Evolutionary conservation across 768 basidiomycete species (phyloP).

Genomic region (Tylopilus vinaceipallidus): DNA sequence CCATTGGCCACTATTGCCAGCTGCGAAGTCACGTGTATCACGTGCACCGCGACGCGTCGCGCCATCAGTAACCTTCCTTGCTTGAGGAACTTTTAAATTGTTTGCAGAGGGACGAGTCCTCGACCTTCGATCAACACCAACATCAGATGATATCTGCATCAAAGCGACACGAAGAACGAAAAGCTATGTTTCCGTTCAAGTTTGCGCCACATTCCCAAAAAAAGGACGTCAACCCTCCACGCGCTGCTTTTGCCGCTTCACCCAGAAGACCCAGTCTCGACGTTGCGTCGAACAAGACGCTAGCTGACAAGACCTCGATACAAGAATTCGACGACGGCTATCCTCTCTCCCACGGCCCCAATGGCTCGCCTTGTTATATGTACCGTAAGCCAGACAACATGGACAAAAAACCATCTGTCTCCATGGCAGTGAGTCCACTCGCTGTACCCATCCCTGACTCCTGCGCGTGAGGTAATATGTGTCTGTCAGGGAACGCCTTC

Average conservation of each 20-base stretch:
- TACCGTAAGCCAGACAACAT: background rate
- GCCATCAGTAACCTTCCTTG: too few relatives aligned
- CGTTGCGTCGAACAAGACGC: conserved; percentile 6
- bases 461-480: too few relatives aligned
- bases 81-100: too few relatives aligned
- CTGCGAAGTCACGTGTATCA: conserved; percentile 20
- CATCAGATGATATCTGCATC: too few relatives aligned
- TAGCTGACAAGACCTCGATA: conserved; percentile 2
- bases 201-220: conserved; percentile 14
- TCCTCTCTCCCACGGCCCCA: conserved; percentile 8
- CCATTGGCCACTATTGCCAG: too few relatives aligned
- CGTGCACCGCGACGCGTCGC: conserved; percentile 13
- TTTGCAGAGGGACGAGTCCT: too few relatives aligned
- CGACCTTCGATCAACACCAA: too few relatives aligned
- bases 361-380: conserved; percentile 7
- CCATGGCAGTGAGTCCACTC: conserved; percentile 7
- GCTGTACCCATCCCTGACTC: background rate
- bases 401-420: conserved; percentile 3
- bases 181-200: conserved; percentile 18
- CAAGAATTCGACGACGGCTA: conserved; percentile 7
- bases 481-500: conserved; percentile 8
- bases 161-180: background rate
- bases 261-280: conserved; percentile 12
- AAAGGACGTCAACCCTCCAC: conserved; percentile 2
- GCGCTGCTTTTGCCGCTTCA: conserved; percentile 1